phyloP scores from a whole-genome alignment of 768 basidiomycete genomes.

The Podaxis pistillaris region DNA sequence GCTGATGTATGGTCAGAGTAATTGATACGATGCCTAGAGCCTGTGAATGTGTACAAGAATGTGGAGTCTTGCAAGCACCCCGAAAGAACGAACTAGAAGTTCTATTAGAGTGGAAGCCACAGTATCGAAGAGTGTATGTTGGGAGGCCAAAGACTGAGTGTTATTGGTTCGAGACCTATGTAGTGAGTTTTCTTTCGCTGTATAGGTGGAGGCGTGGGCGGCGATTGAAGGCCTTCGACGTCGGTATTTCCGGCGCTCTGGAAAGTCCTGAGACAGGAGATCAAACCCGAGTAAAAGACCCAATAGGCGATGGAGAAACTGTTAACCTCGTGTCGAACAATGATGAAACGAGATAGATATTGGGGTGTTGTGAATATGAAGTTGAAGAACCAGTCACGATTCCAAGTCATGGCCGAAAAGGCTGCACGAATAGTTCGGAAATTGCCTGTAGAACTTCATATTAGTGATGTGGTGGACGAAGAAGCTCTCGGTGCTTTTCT shows the following conservation, averaged over 20 bases:
- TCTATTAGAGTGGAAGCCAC: background rate
- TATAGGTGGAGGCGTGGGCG: background rate
- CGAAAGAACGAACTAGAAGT: background rate
- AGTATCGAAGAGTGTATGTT: background rate
- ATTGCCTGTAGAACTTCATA: background rate
- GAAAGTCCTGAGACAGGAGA: background rate
- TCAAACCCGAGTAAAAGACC: background rate
- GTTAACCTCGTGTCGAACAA: too few species aligned
- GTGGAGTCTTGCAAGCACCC: background rate
- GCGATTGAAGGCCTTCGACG: too few species aligned
- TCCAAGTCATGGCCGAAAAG: background rate
- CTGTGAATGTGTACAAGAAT: background rate
- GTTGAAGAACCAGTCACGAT: background rate
- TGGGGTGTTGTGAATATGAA: background rate
- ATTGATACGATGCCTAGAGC: background rate
- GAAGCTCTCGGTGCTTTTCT: background rate
- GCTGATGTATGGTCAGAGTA: background rate
- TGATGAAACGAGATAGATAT: too few species aligned
- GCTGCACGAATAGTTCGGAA: background rate
- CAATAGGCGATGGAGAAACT: too few species aligned
- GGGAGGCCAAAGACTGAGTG: background rate
- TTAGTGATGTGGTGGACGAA: background rate
- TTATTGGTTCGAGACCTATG: background rate
- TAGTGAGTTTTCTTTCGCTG: background rate
- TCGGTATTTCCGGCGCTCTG: too few species aligned